Evolutionary conservation across 225 moss, liverwort and hornwort species (phyloP), one percentile per base, ranked within the genome.

Genomic region (Anthoceros angustus): DNA sequence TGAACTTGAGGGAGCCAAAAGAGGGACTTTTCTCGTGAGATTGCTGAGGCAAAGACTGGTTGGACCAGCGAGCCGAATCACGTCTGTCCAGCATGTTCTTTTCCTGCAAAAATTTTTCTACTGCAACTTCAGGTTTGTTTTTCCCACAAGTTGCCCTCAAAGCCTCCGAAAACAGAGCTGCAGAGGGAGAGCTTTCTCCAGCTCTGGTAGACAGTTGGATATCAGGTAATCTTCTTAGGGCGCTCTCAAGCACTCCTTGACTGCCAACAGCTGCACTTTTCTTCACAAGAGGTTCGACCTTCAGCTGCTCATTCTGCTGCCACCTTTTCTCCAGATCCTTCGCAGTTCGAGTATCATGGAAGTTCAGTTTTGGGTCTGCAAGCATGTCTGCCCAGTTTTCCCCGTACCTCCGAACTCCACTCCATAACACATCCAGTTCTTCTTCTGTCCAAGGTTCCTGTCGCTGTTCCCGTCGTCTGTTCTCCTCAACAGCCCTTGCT

Each of bases 401-500:
- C 55, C 55, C 55, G 23, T 55, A 23, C 23, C 55, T 55, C n/a
- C 12, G 66, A 66, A 21, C 78, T 81, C 84, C 84, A 76, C 78
- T 77, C 89, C 92, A 92, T 15, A 98, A 70, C 42, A 81, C 76
- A 62, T 98, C 98, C 39, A 90, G 68, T 55, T 98, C 98, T 68
- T 98, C 98, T 72, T 98, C 98, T 40, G 86, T 78, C 92, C 92
- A 98, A 10, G 77, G 61, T 14, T 66, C 63, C 12, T 63, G 61
- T 20, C 45, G 45, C 41, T 64, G 66, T 32, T 74, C 80, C 69
- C 78, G 74, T 14, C 71, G 73, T 61, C 68, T 70, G 71, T 73
- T 71, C 49, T 70, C 69, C 60, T 72, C 79, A 66, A 72, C 76
- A 23, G 60, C 63, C 70, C 76, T 83, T 71, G 74, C 78, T 66